Evolutionary conservation across 306 rosid genomes (phyloP).

Genomic region (Oemleria cerasiformis): DNA sequence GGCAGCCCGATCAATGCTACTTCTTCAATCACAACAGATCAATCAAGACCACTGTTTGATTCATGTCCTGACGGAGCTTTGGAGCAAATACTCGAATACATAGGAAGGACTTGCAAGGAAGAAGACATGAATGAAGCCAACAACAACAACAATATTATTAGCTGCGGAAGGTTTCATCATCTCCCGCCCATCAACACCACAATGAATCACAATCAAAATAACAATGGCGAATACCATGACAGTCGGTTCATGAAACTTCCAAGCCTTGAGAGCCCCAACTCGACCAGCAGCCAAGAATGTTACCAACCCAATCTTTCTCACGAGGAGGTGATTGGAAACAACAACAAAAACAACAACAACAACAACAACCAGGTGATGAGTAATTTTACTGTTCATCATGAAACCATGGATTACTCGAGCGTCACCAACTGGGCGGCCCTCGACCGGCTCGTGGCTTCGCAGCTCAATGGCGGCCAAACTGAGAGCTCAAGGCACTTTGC

Average conservation of each 20-base stretch:
- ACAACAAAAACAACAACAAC: slow-evolving; percentile 31
- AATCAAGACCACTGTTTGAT: slow-evolving; percentile 47
- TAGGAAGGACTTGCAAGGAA: slow-evolving; percentile 62
- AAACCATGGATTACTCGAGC: slow-evolving; percentile 26
- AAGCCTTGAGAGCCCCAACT: slow-evolving; percentile 68
- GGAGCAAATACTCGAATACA: slow-evolving; percentile 71
- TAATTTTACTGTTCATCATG: slow-evolving; percentile 22
- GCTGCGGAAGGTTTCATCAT: slow-evolving; percentile 15
- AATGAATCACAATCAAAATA: not conserved
- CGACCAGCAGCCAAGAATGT: slow-evolving; percentile 40
- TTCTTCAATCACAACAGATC: slow-evolving; percentile 33
- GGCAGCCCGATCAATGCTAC: slow-evolving; percentile 40
- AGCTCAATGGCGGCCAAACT: slow-evolving; percentile 67
- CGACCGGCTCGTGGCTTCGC: slow-evolving; percentile 85
- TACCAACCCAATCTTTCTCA: slow-evolving; percentile 40
- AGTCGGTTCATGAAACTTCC: slow-evolving; percentile 62
- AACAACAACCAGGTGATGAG: slow-evolving; percentile 37
- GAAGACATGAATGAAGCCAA: slow-evolving; percentile 33
- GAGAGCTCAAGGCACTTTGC: slow-evolving; percentile 48
- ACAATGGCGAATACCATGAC: slow-evolving; percentile 23
- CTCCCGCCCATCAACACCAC: slow-evolving; percentile 26
- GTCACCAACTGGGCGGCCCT: slow-evolving; percentile 68
- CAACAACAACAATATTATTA: slow-evolving; percentile 11
- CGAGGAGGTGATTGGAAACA: slow-evolving; percentile 17
- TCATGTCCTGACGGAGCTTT: slow-evolving; percentile 47